These are phyloP conservation scores for Heliamphora pulchella DNA, from an alignment of 179 eudicot genomes.

Conservation along the genomic window DNA sequence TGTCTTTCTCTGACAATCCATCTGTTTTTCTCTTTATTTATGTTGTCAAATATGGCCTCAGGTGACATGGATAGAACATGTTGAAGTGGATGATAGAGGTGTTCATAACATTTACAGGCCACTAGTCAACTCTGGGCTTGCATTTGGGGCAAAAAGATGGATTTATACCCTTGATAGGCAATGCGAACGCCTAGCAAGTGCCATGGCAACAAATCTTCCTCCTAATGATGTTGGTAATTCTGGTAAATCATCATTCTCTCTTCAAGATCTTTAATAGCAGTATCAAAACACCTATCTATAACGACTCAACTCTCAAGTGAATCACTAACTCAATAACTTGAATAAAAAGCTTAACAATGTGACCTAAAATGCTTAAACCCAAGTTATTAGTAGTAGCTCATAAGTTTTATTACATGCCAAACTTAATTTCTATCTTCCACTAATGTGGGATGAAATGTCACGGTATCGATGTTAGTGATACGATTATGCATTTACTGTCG, in stretches of 20 bases:
- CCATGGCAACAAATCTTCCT: slow-evolving; percentile 35
- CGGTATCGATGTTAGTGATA: no score
- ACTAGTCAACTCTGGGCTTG: slow-evolving; percentile 40
- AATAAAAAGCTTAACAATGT: no score
- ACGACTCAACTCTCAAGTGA: no score
- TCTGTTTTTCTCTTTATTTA: neutral
- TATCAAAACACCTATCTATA: no score
- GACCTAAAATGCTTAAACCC: no score
- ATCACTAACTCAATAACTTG: no score
- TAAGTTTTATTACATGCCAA: no score
- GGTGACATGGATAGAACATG: slow-evolving; percentile 67
- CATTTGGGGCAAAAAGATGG: slow-evolving; percentile 60
- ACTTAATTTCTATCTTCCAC: no score
- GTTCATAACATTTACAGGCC: slow-evolving; percentile 37
- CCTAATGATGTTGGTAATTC: slow-evolving; percentile 24
- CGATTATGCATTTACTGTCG: no score
- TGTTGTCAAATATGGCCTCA: slow-evolving; percentile 1
- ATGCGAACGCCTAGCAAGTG: slow-evolving; percentile 53
- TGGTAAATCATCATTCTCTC: neutral
- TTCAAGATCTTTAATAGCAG: no score
- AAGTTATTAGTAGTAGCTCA: no score
- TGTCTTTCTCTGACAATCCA: neutral
- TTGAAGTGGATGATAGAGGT: slow-evolving; percentile 44
- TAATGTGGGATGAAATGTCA: no score
- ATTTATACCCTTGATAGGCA: slow-evolving; percentile 37